Evolutionary conservation across 306 rosid genomes (phyloP).

Genomic region (Mimosa pudica): DNA sequence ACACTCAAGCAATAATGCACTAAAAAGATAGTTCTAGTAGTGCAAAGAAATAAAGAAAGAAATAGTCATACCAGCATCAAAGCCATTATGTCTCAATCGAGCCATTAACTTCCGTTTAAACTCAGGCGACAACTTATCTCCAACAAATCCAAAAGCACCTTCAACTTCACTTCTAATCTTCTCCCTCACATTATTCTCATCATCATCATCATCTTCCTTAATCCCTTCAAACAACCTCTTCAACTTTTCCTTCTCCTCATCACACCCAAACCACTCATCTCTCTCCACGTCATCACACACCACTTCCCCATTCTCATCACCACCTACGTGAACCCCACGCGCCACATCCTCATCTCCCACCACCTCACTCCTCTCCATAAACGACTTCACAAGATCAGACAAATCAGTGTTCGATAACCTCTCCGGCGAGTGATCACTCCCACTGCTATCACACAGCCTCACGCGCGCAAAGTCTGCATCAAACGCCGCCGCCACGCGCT

Average conservation of each 20-base stretch:
- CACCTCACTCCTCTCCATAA: constrained; percentile 56
- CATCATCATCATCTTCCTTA: constrained; percentile 4
- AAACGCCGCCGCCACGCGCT: constrained; percentile 69
- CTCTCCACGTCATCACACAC: constrained; percentile 26
- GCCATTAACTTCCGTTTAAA: constrained; percentile 72
- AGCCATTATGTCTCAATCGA: constrained; percentile 60
- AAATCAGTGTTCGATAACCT: constrained; percentile 46
- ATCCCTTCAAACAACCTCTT: constrained; percentile 37
- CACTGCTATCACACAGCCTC: constrained; percentile 73
- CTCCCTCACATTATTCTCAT: constrained; percentile 38
- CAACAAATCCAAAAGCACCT: constrained; percentile 33
- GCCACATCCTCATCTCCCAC: constrained; percentile 1
- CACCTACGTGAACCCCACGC: background rate
- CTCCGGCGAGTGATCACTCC: constrained; percentile 82
- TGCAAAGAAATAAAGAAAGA: background rate
- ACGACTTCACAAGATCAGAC: constrained; percentile 76
- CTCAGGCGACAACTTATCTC: constrained; percentile 38
- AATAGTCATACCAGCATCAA: constrained; percentile 82
- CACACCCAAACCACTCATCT: constrained; percentile 39
- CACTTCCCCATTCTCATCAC: constrained; percentile 8
- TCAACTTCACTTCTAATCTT: constrained; percentile 48
- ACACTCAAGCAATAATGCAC: background rate
- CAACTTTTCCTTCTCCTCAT: constrained; percentile 45
- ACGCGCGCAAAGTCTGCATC: constrained; percentile 52
- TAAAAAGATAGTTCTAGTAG: too few relatives aligned